A percentile compares a stretch with the other conserved stretches of the same genome.
Evolutionary conservation across 1,284 basidiomycete genomes (phyloP).

Genomic region (Xanthoconium separans): DNA sequence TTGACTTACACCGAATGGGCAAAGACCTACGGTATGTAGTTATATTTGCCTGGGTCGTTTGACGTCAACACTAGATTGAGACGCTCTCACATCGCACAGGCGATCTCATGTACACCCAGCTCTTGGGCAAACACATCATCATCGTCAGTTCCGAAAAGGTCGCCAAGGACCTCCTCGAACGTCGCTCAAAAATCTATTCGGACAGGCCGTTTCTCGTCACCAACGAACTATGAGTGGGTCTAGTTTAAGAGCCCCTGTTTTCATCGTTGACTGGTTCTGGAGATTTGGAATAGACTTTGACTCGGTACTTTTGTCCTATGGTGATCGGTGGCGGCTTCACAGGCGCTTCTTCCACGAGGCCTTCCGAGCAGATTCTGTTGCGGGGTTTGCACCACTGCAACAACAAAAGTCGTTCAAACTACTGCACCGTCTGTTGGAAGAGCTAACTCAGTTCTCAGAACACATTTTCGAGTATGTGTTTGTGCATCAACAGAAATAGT

Average conservation of each 20-base stretch:
- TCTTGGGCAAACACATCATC: slow-evolving; percentile 17
- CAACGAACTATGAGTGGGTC: slow-evolving; percentile 10
- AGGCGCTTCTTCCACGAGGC: slow-evolving; percentile 21
- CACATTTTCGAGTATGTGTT: slow-evolving; percentile 14
- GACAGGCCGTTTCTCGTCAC: slow-evolving; percentile 13
- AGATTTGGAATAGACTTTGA: slow-evolving; percentile 18
- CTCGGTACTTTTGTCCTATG: slow-evolving; percentile 12
- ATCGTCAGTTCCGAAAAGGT: slow-evolving; percentile 20
- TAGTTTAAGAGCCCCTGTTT: too few species aligned
- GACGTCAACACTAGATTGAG: not conserved
- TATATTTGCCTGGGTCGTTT: not conserved
- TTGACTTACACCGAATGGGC: slow-evolving; percentile 16
- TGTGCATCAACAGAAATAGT: not conserved
- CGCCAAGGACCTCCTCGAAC: slow-evolving; percentile 22
- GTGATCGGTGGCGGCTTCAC: slow-evolving; percentile 17
- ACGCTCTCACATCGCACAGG: slow-evolving; percentile 7
- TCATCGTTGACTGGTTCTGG: not conserved
- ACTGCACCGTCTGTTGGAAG: slow-evolving; percentile 8
- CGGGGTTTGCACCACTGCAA: slow-evolving; percentile 9
- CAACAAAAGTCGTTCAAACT: slow-evolving; percentile 10
- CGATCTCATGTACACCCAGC: slow-evolving; percentile 13
- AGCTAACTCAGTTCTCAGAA: slow-evolving; percentile 2
- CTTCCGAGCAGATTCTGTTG: slow-evolving; percentile 4
- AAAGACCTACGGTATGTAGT: slow-evolving; percentile 15
- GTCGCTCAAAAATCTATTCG: slow-evolving; percentile 16